Evolutionary conservation across 495 filamentous ascomycete genomes (phyloP), one percentile per base, ranked within the genome.

Genomic region (Arthonia radiata): DNA sequence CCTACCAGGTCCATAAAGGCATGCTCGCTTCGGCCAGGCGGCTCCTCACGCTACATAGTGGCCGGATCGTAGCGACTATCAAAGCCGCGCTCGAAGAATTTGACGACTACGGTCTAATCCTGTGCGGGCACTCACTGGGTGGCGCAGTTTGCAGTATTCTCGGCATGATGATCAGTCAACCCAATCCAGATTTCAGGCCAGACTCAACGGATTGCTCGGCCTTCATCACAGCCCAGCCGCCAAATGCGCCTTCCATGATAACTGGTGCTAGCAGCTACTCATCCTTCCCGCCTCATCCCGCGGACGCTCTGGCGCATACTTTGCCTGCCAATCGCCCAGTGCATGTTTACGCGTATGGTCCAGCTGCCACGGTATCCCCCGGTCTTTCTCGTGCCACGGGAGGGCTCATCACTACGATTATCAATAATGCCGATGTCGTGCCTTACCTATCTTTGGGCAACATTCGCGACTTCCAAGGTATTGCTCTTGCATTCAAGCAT

Each of bases 1-100:
- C 41, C 2, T 80, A 78, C 48, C 67, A 70, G 28, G 72, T 79
- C 0, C 75, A 82, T 47, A 80, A 78, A 40, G 75, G 75, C n/a
- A 75, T 82, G 37, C 67, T 76, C 35, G 72, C 74, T 8, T 79
- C 72, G 3, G 75, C 75, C 2, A 53, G 63, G 14, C 59, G 73
- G 4, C 53, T 82, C 1, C 52, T 82, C 0, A 64, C 68, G 38
- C 68, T 67, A 11, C 65, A 66, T 18, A 67, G 69, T 4, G 49
- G 50, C 9, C 47, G 62, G 24, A 67, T 82, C 1, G 56, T 82
- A 33, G 52, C 59, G 26, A 75, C 65, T 0, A 59, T 82, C 15
- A 60, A 63, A 37, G 56, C 64, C n/a, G 71, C 75, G 0, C 49
- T 82, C 2, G 67, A 75, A 29, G 61, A 75, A 27, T 72, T 67